Evolutionary conservation across 768 basidiomycete species (phyloP).

Genomic region (Lentinula guzmanii): DNA sequence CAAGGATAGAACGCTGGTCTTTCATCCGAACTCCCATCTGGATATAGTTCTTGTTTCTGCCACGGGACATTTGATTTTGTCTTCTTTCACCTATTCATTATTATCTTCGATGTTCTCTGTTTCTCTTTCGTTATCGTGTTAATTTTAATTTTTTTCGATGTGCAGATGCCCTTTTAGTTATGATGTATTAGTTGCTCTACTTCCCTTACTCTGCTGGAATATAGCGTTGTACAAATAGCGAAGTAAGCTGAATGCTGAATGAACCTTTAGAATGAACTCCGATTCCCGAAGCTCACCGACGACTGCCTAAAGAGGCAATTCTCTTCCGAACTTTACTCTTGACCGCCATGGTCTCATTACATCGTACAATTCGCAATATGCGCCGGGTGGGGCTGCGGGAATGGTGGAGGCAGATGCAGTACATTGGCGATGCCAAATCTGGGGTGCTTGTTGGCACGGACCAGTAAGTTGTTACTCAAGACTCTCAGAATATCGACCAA

Average conservation of each 20-base stretch:
- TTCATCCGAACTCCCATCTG: neutral
- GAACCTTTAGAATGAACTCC: too few relatives aligned
- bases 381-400: slow-evolving; percentile 72
- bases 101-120: slow-evolving; percentile 6
- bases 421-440: slow-evolving; percentile 91
- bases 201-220: neutral
- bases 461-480: slow-evolving; percentile 53
- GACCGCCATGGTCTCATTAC: slow-evolving; percentile 59
- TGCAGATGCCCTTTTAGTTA: neutral
- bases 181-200: slow-evolving; percentile 3
- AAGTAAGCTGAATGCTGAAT: too few relatives aligned
- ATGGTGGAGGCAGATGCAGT: slow-evolving; percentile 90
- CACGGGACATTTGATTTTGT: slow-evolving; percentile 1
- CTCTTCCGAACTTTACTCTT: neutral
- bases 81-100: slow-evolving; percentile 3
- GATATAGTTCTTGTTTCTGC: neutral
- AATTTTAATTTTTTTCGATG: neutral
- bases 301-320: slow-evolving; percentile 5
- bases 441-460: slow-evolving; percentile 74
- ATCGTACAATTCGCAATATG: slow-evolving; percentile 71
- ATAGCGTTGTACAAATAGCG: too few relatives aligned
- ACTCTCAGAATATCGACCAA: neutral
- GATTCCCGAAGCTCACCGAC: neutral
- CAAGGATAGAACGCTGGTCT: neutral
- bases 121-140: slow-evolving; percentile 1